A percentile compares a stretch with the other conserved stretches of the same genome.
These are phyloP conservation scores for Aspergillus puulaauensis DNA, from an alignment of 2,329 filamentous ascomycete genomes.

Conservation along the genomic window DNA sequence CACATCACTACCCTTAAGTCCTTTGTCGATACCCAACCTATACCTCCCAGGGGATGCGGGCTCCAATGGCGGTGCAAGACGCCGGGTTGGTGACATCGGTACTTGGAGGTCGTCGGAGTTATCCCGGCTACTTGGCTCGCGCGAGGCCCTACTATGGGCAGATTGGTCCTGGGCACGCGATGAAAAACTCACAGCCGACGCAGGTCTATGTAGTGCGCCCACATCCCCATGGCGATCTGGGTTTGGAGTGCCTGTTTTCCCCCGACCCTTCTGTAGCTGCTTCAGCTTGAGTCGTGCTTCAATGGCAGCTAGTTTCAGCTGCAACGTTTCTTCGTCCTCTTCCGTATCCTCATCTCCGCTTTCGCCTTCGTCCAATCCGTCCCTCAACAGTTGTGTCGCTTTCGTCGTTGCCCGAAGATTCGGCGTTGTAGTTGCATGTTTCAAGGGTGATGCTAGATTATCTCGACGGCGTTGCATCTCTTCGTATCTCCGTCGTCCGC, in stretches of 20 bases:
- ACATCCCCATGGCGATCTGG: slow-evolving; percentile 24
- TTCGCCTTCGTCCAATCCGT: slow-evolving; percentile 40
- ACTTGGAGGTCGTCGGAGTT: slow-evolving; percentile 61
- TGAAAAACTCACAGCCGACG: slow-evolving; percentile 26
- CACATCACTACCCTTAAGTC: slow-evolving; percentile 74
- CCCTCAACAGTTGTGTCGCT: slow-evolving; percentile 31
- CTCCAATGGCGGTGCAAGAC: slow-evolving; percentile 47
- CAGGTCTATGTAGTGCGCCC: slow-evolving; percentile 19
- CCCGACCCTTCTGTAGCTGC: slow-evolving; percentile 66
- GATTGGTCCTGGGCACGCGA: slow-evolving; percentile 20
- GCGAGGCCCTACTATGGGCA: slow-evolving; percentile 16
- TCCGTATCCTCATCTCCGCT: slow-evolving; percentile 63
- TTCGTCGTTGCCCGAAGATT: slow-evolving; percentile 31
- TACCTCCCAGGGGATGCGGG: slow-evolving; percentile 77
- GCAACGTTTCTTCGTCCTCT: slow-evolving; percentile 87
- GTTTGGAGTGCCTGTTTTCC: slow-evolving; percentile 23
- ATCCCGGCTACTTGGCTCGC: slow-evolving; percentile 15
- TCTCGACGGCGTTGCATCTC: slow-evolving; percentile 66
- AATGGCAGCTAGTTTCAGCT: slow-evolving; percentile 83
- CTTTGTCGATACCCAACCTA: slow-evolving; percentile 85
- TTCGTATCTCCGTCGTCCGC: slow-evolving; percentile 73
- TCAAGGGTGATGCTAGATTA: slow-evolving; percentile 67
- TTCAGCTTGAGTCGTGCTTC: slow-evolving; percentile 86
- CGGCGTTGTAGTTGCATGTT: slow-evolving; percentile 47
- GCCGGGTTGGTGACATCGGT: slow-evolving; percentile 68